Evolutionary conservation across 768 basidiomycete species (phyloP), one percentile per base, ranked within the genome.

Genomic region (Trametes maxima): DNA sequence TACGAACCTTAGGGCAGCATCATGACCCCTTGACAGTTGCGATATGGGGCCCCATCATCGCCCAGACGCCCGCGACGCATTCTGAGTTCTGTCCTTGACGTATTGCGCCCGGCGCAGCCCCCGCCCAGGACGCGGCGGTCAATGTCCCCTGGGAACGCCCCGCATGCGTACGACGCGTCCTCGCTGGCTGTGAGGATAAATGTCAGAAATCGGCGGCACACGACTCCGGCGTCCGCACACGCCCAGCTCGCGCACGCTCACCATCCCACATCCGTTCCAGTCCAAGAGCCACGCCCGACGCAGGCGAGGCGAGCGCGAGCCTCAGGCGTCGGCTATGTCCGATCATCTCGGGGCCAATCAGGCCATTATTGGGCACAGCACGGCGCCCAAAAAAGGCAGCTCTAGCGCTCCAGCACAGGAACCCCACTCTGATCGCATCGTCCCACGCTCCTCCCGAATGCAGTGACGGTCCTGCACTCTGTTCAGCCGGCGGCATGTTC

Each of bases 11-110:
- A n/a, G 17, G 3, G 17, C 44, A 45, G n/a, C 44, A 4, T 54
- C 42, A 45, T 35, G 53, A 25, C 21, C 17, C 43, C 25, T 25
- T 57, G 55, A 57, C 55, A 57, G 55, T 39, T 57, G 53, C 36
- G 45, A 24, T 47, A 35, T 36, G 12, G 36, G 14, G 39, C 5
- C 39, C 44, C 55, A 57, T 57, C 55, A 57, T n/a, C 36, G 1
- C 25, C 5, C 24, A 57, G 46, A 40, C 54, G 44, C 54, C n/a
- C 40, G 40, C 40, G 40, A 13, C 28, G 4, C 28, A 8, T 33
- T 33, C 28, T 33, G 28, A 33, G 8, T 33, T 33, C 28, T 33
- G 28, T 33, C 28, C 28, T 33, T 33, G 28, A 33, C 28, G 28
- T 33, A 33, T 33, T 33, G 28, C 28, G 13, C 40, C 40, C 40